A percentile compares a stretch with the other conserved stretches of the same genome.
These are phyloP conservation scores for Polytrichum formosum DNA, from an alignment of 225 moss, liverwort and hornwort species.

Conservation along the genomic window DNA sequence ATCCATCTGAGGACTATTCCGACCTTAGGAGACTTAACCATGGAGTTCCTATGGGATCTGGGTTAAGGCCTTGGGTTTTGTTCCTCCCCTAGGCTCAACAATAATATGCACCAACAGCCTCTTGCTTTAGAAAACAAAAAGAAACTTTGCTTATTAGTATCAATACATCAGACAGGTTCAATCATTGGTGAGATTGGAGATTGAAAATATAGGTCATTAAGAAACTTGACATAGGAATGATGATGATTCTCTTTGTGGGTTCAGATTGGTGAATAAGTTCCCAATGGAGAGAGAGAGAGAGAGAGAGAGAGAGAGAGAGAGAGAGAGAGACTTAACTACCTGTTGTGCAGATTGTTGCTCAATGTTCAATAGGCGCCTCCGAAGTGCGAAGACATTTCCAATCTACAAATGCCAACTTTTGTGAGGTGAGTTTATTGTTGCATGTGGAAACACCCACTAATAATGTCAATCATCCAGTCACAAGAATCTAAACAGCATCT, in stretches of 20 bases:
- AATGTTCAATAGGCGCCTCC: conserved; percentile 62
- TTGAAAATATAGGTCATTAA: too few relatives aligned
- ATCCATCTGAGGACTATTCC: too few relatives aligned
- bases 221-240: background rate
- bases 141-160: too few relatives aligned
- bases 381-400: conserved; percentile 72
- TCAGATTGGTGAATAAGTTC: background rate
- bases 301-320: conserved; percentile 12
- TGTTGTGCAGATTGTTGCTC: conserved; percentile 48
- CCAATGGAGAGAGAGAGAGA: background rate
- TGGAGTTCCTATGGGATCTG: too few relatives aligned
- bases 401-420: conserved; percentile 42
- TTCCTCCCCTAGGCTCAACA: too few relatives aligned
- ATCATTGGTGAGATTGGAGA: too few relatives aligned
- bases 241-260: too few relatives aligned
- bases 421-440: background rate
- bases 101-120: too few relatives aligned
- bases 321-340: conserved; percentile 51
- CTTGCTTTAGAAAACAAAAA: background rate
- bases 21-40: too few relatives aligned
- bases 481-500: too few relatives aligned
- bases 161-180: too few relatives aligned
- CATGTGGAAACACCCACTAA: background rate
- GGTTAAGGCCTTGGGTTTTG: too few relatives aligned
- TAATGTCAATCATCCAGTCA: background rate